Percentiles rank a stretch among this genome's conserved stretches.
These are phyloP conservation scores for Penicillium sp. DNA, from an alignment of 2,329 filamentous ascomycete species.

Conservation along the genomic window DNA sequence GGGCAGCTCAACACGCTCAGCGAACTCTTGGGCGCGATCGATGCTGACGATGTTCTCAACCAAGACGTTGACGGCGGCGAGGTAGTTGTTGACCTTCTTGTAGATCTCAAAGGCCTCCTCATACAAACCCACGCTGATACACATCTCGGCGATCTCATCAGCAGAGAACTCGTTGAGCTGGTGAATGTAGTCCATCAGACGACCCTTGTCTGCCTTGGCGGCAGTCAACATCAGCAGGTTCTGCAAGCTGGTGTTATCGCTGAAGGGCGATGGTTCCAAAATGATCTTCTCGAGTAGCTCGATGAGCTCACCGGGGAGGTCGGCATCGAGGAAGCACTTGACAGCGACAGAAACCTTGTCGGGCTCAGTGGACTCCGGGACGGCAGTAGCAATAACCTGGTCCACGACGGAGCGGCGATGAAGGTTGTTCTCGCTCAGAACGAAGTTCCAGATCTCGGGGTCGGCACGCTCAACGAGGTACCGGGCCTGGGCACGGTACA, in stretches of 20 bases:
- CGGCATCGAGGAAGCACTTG: constrained; percentile 83
- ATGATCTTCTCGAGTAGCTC: constrained; percentile 99
- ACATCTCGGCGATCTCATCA: constrained; percentile 86
- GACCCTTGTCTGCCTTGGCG: constrained; percentile 90
- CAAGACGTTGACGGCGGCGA: constrained; percentile 81
- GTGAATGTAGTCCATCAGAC: constrained; percentile 95
- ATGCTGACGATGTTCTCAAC: constrained; percentile 97
- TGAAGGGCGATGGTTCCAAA: constrained; percentile 97
- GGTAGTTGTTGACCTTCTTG: constrained; percentile 93
- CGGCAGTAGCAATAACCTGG: constrained; percentile 91
- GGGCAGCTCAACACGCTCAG: constrained; percentile 85
- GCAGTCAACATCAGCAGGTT: constrained; percentile 95
- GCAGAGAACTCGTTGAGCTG: constrained; percentile 83
- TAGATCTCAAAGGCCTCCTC: constrained; percentile 98
- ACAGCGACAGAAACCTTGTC: constrained; percentile 94
- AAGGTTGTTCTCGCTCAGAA: constrained; percentile 91
- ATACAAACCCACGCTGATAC: constrained; percentile 88
- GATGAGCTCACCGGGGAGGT: constrained; percentile 89
- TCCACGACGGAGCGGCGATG: constrained; percentile 91
- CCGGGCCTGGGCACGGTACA: constrained; percentile 96
- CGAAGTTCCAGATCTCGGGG: constrained; percentile 86
- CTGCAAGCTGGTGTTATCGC: constrained; percentile 92
- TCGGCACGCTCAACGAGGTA: constrained; percentile 91
- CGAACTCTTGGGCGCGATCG: constrained; percentile 91
- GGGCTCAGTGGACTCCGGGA: constrained; percentile 86